A percentile compares a stretch with the other conserved stretches of the same genome.
Evolutionary conservation across 257 asterid species (phyloP).

Genomic region (Penstemon eatonii): DNA sequence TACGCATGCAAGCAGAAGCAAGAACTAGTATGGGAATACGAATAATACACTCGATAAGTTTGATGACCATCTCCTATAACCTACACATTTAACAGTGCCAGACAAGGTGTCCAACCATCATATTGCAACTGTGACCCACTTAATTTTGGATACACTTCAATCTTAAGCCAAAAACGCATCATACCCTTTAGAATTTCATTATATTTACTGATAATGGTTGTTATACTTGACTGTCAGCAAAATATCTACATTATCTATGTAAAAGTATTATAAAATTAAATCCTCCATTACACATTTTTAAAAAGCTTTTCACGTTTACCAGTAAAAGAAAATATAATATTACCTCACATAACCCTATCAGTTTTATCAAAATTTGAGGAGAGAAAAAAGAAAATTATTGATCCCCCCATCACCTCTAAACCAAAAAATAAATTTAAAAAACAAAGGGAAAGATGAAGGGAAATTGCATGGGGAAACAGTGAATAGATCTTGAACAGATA

Average conservation of each 20-base stretch:
- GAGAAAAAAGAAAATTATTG: too few relatives aligned
- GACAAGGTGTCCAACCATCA: too few relatives aligned
- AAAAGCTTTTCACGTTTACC: constrained; percentile 3
- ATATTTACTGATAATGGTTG: too few relatives aligned
- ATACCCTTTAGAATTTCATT: too few relatives aligned
- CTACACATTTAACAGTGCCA: too few relatives aligned
- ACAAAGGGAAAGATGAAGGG: not conserved
- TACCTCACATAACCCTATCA: not conserved
- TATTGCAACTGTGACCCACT: too few relatives aligned
- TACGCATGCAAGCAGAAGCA: not conserved
- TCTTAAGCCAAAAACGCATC: too few relatives aligned
- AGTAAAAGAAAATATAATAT: not conserved
- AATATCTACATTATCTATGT: too few relatives aligned
- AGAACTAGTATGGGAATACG: not conserved
- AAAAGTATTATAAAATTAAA: too few relatives aligned
- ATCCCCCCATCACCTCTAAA: too few relatives aligned
- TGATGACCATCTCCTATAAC: not conserved
- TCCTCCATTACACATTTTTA: not conserved
- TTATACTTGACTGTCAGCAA: too few relatives aligned
- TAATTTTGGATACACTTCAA: too few relatives aligned
- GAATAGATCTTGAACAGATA: not conserved
- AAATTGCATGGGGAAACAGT: not conserved
- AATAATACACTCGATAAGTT: constrained; percentile 10
- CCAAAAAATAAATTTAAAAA: not conserved
- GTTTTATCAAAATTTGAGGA: not conserved